Evolutionary conservation across 2,329 filamentous ascomycete species (phyloP), one percentile per base, ranked within the genome.

Genomic region (Phialemonium atrogriseum): DNA sequence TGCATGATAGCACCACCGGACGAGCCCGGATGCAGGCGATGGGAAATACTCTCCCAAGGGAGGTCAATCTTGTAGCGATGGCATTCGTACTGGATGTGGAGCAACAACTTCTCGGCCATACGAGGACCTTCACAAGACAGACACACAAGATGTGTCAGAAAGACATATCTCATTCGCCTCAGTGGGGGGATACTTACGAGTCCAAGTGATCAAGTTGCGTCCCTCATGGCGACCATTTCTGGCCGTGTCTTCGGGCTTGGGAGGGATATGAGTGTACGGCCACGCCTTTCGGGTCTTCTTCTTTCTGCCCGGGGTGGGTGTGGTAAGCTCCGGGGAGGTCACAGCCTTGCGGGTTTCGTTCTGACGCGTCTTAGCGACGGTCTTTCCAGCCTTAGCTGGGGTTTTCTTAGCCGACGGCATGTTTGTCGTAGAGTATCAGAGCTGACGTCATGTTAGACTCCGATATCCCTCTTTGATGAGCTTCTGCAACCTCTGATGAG

Each of bases 91-190:
- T 58, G 46, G 1, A 66, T 39, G 33, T 56, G 44, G 1, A 67
- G 46, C 0, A 67, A 35, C 0, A 66, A 40, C 42, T 67, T 68
- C 22, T 68, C 64, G 1, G 52, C 47, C 60, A 68, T 68, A 8
- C 62, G 56, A 8, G 60, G 55, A 1, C 60, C 64, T 69, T 27
- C 5, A 12, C 5, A 29, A 13, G 22, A 11, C 19, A 26, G 15
- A n/a, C n/a, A 22, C 27, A 27, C 15, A 7, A 27, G 25, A 30
- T 5, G 18, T 31, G 11, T 20, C 5, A 8, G 7, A 28, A 27
- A 11, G 16, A n/a, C n/a, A n/a, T n/a, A n/a, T n/a, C n/a, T n/a
- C n/a, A n/a, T n/a, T n/a, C n/a, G n/a, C n/a, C n/a, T n/a, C n/a
- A 18, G 9, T 10, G 7, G 28, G n/a, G 18, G 13, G 8, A 30